Evolutionary conservation across 2,329 filamentous ascomycete species (phyloP), one percentile per base, ranked within the genome.

Genomic region (Verticillium isaacii): DNA sequence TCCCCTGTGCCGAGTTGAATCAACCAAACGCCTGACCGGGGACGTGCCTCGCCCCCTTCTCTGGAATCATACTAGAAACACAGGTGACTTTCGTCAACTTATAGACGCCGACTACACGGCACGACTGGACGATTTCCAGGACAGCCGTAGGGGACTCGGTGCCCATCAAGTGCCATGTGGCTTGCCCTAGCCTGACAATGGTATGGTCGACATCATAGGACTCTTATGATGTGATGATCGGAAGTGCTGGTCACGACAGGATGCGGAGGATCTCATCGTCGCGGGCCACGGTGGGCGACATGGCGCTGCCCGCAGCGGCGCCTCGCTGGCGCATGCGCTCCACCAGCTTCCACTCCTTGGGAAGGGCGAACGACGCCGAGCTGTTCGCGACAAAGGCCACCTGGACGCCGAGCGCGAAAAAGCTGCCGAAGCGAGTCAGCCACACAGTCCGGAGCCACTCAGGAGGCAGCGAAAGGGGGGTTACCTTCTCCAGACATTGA

Each of bases 401-500:
- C 36, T 58, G 56, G 12, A 58, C 19, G 32, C 34, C 56, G n/a
- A 58, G 34, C 14, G 56, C 56, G 36, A 58, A 58, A 36, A 58
- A 58, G 36, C 56, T 58, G 36, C 15, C 32, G 3, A 19, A 8
- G 17, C 23, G 3, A 32, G 19, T 12, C 50, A 54, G 15, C 7
- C 19, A 7, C 19, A 14, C 17, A 7, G 29, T 6, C 29, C 6
- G 3, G 37, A 2, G 6, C 15, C 17, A 41, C 17, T 7, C 14
- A 17, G 17, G 15, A 41, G 15, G 15, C 19, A 5, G 15, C 14
- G 12, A 17, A 32, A n/a, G 55, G 12, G 19, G 5, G 8, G 2
- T 23, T n/a, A 58, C 56, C 56, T 58, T 25, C 56, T 58, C 56
- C 56, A 58, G 14, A 37, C 34, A 17, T 58, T 58, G 19, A 58